Evolutionary conservation across 208 protist genomes (phyloP), one percentile per base, ranked within the genome.

Genomic region (Crithidia fasciculata): DNA sequence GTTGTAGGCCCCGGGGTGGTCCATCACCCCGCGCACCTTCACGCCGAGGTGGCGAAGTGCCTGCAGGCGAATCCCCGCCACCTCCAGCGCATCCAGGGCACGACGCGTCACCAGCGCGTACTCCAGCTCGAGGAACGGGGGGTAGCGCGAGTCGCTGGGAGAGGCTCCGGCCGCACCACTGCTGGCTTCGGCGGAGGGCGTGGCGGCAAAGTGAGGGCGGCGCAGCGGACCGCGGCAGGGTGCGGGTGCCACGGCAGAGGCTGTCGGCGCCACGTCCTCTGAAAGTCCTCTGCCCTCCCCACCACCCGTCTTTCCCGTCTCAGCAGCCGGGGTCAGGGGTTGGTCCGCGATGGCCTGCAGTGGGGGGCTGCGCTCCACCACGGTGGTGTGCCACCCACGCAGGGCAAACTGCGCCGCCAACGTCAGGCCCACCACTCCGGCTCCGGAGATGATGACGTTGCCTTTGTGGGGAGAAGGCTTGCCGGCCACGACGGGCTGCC

Each of bases 1-100:
- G 83, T 97, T 91, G 82, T 91, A 95, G 12, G 74, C 89, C 8
- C 90, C 93, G 5, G 93, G 90, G 78, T 97, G 93, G 72, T 97
- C 90, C 69, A 95, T 69, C 40, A 97, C 84, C 4, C 93, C 93
- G 12, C 74, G 69, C 49, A 97, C 93, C 39, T 78, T 73, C 40
- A 92, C 85, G 19, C 90, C 86, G 56, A 86, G 81, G 12, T 70
- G 55, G 13, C 79, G 81, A 5, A 97, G 12, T 44, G 76, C 76
- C 2, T 53, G 16, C 18, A 90, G 67, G n/a, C 68, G 85, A 12
- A 97, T 69, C 4, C 93, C 93, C 7, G 89, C 88, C n/a, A 80
- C 73, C 68, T 88, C 82, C 13, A 95, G 79, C 43, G 81, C 88
- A 72, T 97, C 90, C 50, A 84, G 62, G 37, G 86, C 93, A 10